A percentile compares a stretch with the other conserved stretches of the same genome.
These are phyloP conservation scores for Boletus pseudopeckii DNA, from an alignment of 768 basidiomycete genomes.

Conservation along the genomic window DNA sequence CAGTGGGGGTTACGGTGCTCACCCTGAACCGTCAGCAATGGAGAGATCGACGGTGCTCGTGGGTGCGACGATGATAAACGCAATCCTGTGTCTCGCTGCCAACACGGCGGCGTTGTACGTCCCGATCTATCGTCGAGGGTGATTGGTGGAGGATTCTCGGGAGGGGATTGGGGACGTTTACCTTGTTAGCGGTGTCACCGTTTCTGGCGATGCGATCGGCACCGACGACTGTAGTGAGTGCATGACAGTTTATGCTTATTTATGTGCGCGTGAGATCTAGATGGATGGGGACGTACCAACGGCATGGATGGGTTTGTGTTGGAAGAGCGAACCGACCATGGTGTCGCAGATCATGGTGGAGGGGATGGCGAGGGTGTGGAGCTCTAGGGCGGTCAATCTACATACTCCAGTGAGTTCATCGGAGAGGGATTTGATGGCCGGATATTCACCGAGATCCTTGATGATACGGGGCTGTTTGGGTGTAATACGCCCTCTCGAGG, in stretches of 20 bases:
- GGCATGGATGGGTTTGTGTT: slow-evolving; percentile 78
- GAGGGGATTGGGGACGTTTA: slow-evolving; percentile 20
- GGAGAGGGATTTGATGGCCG: background rate
- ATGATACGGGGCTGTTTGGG: slow-evolving; percentile 93
- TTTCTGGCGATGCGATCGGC: slow-evolving; percentile 88
- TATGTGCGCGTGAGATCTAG: no score
- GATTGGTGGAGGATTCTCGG: background rate
- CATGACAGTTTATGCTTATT: background rate
- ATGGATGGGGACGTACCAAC: slow-evolving; percentile 47
- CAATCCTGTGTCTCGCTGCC: slow-evolving; percentile 81
- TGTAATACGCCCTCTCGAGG: slow-evolving; percentile 82
- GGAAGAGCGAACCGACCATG: slow-evolving; percentile 95
- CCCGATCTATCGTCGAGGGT: slow-evolving; percentile 52
- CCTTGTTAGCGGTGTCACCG: slow-evolving; percentile 97
- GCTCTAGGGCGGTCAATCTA: slow-evolving; percentile 86
- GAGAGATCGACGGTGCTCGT: slow-evolving; percentile 89
- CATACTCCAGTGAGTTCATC: background rate
- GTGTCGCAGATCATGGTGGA: slow-evolving; percentile 96
- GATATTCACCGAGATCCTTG: slow-evolving; percentile 72
- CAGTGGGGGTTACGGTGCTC: slow-evolving; percentile 4
- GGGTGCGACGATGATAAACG: slow-evolving; percentile 92
- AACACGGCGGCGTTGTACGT: slow-evolving; percentile 96
- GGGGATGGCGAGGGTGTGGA: slow-evolving; percentile 79
- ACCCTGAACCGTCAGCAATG: slow-evolving; percentile 64
- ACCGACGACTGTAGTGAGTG: slow-evolving; percentile 57